Evolutionary conservation across 2,329 filamentous ascomycete genomes (phyloP).

Genomic region (Hypoxylon sp.): DNA sequence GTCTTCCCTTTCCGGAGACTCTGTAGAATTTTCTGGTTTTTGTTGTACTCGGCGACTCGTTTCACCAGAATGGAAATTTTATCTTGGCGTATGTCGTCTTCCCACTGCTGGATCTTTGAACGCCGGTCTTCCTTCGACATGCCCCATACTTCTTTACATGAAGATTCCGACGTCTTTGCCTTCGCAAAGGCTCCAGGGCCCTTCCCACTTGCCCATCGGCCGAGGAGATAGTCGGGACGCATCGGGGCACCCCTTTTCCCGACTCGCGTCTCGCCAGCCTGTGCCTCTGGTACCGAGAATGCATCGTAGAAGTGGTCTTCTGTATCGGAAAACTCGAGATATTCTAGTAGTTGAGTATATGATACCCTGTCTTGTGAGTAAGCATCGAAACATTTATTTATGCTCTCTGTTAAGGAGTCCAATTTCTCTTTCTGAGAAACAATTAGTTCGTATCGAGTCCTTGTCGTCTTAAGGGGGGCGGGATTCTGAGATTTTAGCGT

Average conservation of each 20-base stretch:
- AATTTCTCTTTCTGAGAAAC: slow-evolving; percentile 57
- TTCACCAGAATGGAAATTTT: slow-evolving; percentile 59
- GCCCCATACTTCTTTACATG: slow-evolving; percentile 65
- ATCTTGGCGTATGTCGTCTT: slow-evolving; percentile 64
- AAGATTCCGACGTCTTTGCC: slow-evolving; percentile 43
- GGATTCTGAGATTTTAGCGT: slow-evolving; percentile 49
- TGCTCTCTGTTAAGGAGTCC: slow-evolving; percentile 40
- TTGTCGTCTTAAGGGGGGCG: slow-evolving; percentile 7
- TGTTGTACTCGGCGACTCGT: slow-evolving; percentile 60
- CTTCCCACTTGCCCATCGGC: slow-evolving; percentile 66
- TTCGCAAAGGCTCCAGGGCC: slow-evolving; percentile 62
- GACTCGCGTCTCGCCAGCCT: slow-evolving; percentile 63
- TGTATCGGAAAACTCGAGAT: slow-evolving; percentile 66
- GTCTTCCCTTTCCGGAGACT: slow-evolving; percentile 62
- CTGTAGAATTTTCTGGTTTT: slow-evolving; percentile 59
- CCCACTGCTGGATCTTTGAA: slow-evolving; percentile 61
- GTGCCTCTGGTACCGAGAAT: slow-evolving; percentile 64
- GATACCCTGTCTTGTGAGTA: slow-evolving; percentile 33
- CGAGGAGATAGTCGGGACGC: slow-evolving; percentile 64
- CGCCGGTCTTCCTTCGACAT: slow-evolving; percentile 60
- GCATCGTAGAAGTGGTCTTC: slow-evolving; percentile 69
- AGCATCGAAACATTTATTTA: slow-evolving; percentile 31
- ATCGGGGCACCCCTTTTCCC: slow-evolving; percentile 64
- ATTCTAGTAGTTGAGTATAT: slow-evolving; percentile 48
- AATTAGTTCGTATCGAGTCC: slow-evolving; percentile 46